Conservation (phyloP, 139 green algal genomes). For the Chlorella sorokiniana region DNA sequence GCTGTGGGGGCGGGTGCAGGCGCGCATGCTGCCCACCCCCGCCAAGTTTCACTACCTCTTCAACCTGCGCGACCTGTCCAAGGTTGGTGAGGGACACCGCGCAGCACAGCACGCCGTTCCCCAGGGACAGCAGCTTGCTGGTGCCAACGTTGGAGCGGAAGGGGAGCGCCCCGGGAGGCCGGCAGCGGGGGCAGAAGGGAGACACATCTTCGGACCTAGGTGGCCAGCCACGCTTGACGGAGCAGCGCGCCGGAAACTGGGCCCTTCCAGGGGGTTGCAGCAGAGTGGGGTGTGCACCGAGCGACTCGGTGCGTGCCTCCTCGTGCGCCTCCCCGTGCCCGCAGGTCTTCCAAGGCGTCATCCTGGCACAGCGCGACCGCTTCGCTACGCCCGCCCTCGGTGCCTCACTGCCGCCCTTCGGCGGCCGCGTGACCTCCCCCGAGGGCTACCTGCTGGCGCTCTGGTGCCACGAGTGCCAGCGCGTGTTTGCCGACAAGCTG, state of each 20-base stretch:
- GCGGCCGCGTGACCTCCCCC: conserved; percentile 69
- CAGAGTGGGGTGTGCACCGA: no score
- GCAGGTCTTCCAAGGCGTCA: conserved; percentile 78
- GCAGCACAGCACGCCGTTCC: neutral
- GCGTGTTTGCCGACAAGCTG: conserved; percentile 94
- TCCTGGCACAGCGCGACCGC: conserved; percentile 72
- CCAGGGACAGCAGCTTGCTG: no score
- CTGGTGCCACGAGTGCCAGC: conserved; percentile 92
- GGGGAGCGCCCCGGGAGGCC: no score
- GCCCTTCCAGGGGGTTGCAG: no score
- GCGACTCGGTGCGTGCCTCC: neutral
- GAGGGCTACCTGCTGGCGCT: conserved; percentile 89
- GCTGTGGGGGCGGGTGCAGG: conserved; percentile 82
- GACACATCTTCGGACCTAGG: no score
- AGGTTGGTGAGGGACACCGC: conserved; percentile 36
- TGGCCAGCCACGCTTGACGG: no score
- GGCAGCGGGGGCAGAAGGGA: no score
- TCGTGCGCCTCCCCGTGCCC: neutral
- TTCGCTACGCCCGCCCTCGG: conserved; percentile 38
- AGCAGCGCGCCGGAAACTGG: no score
- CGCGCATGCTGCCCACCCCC: conserved; percentile 92
- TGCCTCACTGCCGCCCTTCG: conserved; percentile 51
- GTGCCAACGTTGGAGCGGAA: no score
- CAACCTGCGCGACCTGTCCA: conserved; percentile 95
- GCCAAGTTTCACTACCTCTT: conserved; percentile 98